Percentiles rank a stretch among this genome's conserved stretches.
Conservation (phyloP, 371 early-diverging fungal species). For the Coemansia sp. region DNA sequence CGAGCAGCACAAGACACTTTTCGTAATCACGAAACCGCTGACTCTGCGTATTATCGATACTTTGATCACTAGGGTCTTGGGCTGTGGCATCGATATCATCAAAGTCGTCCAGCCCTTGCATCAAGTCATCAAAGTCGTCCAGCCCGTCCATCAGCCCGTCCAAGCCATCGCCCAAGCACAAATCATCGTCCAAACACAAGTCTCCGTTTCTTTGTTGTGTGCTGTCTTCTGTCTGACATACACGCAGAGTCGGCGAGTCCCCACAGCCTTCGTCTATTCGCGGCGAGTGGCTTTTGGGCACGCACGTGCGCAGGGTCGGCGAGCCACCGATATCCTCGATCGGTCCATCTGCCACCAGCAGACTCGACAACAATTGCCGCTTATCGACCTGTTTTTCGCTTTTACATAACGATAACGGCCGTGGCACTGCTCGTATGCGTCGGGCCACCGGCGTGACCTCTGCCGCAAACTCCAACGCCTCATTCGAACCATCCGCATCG, state of each 20-base stretch:
- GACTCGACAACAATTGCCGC: constrained; percentile 36
- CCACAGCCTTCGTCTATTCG: background rate
- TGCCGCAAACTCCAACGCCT: background rate
- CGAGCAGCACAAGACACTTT: constrained; percentile 36
- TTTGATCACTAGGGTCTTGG: background rate
- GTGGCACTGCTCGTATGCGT: constrained; percentile 21
- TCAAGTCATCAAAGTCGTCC: constrained; percentile 22
- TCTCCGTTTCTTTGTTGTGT: background rate
- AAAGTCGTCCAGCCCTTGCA: constrained; percentile 10
- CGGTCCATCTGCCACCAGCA: constrained; percentile 5
- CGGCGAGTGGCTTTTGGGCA: too few species aligned
- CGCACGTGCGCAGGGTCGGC: background rate
- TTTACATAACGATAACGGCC: constrained; percentile 25
- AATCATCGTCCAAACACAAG: constrained; percentile 4
- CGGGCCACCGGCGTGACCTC: constrained; percentile 28
- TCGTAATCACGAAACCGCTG: constrained; percentile 27
- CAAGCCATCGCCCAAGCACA: constrained; percentile 24
- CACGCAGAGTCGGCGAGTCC: constrained; percentile 1
- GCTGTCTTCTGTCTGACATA: background rate
- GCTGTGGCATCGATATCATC: background rate
- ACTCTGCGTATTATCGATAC: background rate
- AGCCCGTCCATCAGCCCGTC: constrained; percentile 24
- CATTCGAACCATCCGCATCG: background rate
- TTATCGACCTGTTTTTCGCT: constrained; percentile 39
- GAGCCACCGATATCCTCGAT: background rate